phyloP scores from a whole-genome alignment of 805 yeast species.

The Ascoidea asiatica region DNA sequence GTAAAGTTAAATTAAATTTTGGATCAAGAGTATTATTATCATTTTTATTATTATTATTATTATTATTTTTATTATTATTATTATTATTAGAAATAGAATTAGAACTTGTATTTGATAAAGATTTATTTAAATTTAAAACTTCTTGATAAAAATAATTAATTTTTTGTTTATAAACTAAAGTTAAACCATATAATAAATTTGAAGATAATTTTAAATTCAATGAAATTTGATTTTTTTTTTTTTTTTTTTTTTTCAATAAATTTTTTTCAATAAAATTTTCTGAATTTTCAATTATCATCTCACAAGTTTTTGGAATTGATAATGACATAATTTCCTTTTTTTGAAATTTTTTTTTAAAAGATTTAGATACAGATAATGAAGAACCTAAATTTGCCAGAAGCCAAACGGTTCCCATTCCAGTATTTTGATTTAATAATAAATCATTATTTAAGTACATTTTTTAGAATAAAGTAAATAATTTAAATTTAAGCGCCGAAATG shows the following conservation, averaged over 20 bases:
- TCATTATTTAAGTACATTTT: no score
- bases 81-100: background rate
- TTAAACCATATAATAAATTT: slow-evolving; percentile 29
- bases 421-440: slow-evolving; percentile 11
- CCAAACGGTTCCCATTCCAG: slow-evolving; percentile 20
- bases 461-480: no score
- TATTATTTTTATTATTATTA: background rate
- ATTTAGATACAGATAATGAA: slow-evolving; percentile 10
- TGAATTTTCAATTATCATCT: slow-evolving; percentile 14
- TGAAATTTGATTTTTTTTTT: no score
- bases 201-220: slow-evolving; percentile 21
- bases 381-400: slow-evolving; percentile 27
- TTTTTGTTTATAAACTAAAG: slow-evolving; percentile 33
- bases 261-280: no score
- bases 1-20: background rate
- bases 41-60: background rate
- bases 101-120: background rate
- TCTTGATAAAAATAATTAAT: slow-evolving; percentile 27
- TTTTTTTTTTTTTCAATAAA: no score
- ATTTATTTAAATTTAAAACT: slow-evolving; percentile 1
- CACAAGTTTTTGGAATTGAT: slow-evolving; percentile 31
- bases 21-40: background rate
- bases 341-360: slow-evolving; percentile 16
- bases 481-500: no score
- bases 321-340: slow-evolving; percentile 21